Percentiles rank a stretch among this genome's conserved stretches.
Evolutionary conservation across 108 stramenopile species (phyloP).

Genomic region (Nitzschia sp.): DNA sequence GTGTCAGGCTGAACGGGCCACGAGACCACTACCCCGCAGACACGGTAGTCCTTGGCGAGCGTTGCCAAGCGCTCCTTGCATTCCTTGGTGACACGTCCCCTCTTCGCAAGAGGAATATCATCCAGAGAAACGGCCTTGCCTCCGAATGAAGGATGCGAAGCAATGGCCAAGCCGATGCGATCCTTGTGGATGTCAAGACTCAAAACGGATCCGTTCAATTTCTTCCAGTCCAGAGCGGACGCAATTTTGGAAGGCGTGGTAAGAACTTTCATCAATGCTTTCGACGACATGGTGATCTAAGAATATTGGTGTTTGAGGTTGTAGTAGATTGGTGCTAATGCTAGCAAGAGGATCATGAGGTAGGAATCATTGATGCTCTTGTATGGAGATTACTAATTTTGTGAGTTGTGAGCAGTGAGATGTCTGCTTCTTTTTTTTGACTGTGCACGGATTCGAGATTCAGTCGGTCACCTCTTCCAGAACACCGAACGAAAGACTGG

Average conservation of each 20-base stretch:
- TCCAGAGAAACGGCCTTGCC: background rate
- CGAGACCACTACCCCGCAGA: slow-evolving; percentile 44
- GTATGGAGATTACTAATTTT: too few species aligned
- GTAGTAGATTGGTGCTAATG: background rate
- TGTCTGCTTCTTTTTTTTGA: too few species aligned
- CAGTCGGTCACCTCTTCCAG: too few species aligned
- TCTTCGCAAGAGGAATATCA: slow-evolving; percentile 11
- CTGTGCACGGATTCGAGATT: too few species aligned
- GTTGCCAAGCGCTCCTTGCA: slow-evolving; percentile 10
- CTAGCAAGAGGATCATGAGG: background rate
- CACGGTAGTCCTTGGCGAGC: slow-evolving; percentile 26
- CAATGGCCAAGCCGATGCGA: slow-evolving; percentile 32
- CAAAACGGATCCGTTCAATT: slow-evolving; percentile 20
- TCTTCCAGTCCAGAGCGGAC: slow-evolving; percentile 39
- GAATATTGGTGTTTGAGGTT: background rate
- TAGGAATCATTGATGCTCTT: too few species aligned
- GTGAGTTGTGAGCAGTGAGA: too few species aligned
- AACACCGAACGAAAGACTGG: too few species aligned
- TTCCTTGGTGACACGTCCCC: slow-evolving; percentile 4
- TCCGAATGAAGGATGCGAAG: slow-evolving; percentile 24
- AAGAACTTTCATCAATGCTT: slow-evolving; percentile 21
- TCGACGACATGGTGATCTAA: slow-evolving; percentile 14
- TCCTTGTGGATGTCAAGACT: slow-evolving; percentile 32
- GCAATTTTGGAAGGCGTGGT: slow-evolving; percentile 38
- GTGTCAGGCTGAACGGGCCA: slow-evolving; percentile 42